A percentile compares a stretch with the other conserved stretches of the same genome.
Conservation (phyloP, 345 rosid genomes). For the Acer campestre region DNA sequence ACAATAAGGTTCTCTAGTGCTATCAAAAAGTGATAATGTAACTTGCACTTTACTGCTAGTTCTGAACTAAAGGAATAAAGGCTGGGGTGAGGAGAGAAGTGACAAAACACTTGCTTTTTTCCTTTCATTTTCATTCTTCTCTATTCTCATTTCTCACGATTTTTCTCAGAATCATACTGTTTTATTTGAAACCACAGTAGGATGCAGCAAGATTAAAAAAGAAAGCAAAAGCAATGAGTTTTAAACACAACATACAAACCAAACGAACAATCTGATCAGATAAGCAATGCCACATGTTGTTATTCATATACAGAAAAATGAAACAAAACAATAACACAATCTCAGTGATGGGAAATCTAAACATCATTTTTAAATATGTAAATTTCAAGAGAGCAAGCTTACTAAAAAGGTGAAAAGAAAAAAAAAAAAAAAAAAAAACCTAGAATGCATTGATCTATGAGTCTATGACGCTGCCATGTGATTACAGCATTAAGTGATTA, state of each 20-base stretch:
- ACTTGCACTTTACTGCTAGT: background rate
- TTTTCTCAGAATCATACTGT: background rate
- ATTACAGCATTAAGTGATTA: no score
- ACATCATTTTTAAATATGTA: background rate
- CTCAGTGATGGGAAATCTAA: background rate
- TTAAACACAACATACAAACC: background rate
- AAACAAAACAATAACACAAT: background rate
- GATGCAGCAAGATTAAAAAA: background rate
- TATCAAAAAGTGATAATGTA: background rate
- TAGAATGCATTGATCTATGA: background rate
- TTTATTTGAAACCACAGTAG: background rate
- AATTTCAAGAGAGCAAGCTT: background rate
- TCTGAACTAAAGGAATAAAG: background rate
- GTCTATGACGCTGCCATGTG: background rate
- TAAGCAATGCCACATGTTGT: background rate
- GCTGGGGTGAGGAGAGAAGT: background rate
- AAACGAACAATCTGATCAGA: background rate
- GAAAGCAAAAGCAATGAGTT: background rate
- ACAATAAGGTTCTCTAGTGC: background rate
- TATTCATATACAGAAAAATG: no score
- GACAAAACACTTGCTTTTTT: background rate
- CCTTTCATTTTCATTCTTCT: background rate
- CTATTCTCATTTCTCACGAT: background rate
- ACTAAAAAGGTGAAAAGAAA: background rate
- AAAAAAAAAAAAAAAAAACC: no score